A percentile compares a stretch with the other conserved stretches of the same genome.
Evolutionary conservation across 1,284 basidiomycete species (phyloP).

Genomic region (Ganoderma multipileum): DNA sequence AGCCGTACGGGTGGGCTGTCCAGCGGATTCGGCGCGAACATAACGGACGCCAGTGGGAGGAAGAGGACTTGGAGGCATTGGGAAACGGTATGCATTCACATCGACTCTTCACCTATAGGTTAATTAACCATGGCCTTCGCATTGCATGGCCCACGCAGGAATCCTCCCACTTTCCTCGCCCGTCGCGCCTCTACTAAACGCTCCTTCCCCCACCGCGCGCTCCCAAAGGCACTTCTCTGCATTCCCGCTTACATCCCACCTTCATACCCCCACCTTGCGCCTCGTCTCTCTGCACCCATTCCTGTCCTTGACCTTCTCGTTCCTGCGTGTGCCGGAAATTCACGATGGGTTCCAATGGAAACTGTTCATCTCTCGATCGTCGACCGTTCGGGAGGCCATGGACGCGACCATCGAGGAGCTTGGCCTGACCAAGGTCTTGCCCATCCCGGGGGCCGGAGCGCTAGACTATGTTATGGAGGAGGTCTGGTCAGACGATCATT

Average conservation of each 20-base stretch:
- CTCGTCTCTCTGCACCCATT: conserved; percentile 74
- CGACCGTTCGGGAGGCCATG: conserved; percentile 61
- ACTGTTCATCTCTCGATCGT: conserved; percentile 63
- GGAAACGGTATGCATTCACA: conserved; percentile 57
- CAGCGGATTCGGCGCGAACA: conserved; percentile 66
- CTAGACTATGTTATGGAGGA: conserved; percentile 76
- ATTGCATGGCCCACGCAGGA: conserved; percentile 46
- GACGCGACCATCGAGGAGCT: conserved; percentile 66
- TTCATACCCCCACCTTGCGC: conserved; percentile 72
- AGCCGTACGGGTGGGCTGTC: conserved; percentile 69
- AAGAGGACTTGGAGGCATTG: conserved; percentile 66
- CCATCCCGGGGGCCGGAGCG: conserved; percentile 64
- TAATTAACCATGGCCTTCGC: background rate
- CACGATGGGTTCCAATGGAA: conserved; percentile 75
- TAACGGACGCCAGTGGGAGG: conserved; percentile 71
- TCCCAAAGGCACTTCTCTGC: conserved; percentile 68
- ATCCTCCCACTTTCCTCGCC: conserved; percentile 52
- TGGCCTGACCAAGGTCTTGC: conserved; percentile 68
- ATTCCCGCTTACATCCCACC: conserved; percentile 74
- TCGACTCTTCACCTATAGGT: background rate
- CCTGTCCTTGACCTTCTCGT: conserved; percentile 61
- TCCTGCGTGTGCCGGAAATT: conserved; percentile 80
- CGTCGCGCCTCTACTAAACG: conserved; percentile 61
- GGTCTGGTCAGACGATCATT: conserved; percentile 55
- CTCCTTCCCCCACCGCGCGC: conserved; percentile 42